Conservation (phyloP, 2,329 filamentous ascomycete species). For the Calonectria montana region DNA sequence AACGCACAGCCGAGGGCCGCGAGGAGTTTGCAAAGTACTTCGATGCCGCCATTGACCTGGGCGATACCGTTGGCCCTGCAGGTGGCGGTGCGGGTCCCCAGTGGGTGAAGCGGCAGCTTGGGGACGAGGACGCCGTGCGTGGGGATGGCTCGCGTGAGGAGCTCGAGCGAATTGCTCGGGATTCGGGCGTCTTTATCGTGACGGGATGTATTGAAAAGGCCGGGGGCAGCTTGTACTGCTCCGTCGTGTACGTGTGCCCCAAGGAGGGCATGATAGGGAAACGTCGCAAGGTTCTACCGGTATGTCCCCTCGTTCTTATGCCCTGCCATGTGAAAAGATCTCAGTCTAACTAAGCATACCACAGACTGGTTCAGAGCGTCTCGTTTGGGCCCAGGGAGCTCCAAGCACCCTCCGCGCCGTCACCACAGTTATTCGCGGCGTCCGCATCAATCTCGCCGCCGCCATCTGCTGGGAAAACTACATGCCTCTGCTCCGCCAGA, state of each 20-base stretch:
- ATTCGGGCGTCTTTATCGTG: conserved; percentile 85
- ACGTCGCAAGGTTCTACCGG: conserved; percentile 91
- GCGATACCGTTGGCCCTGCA: conserved; percentile 73
- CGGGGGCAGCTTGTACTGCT: conserved; percentile 87
- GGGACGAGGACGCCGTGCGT: conserved; percentile 47
- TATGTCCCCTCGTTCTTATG: conserved; percentile 51
- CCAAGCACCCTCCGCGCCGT: conserved; percentile 83
- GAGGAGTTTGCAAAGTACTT: conserved; percentile 89
- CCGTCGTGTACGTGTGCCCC: conserved; percentile 85
- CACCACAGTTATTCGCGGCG: conserved; percentile 81
- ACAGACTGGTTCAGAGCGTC: conserved; percentile 80
- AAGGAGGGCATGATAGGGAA: conserved; percentile 80
- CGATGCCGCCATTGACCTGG: conserved; percentile 81
- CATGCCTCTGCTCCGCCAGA: conserved; percentile 89
- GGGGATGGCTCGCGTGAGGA: conserved; percentile 78
- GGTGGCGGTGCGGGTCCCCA: conserved; percentile 75
- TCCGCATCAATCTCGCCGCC: conserved; percentile 82
- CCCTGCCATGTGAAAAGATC: neutral
- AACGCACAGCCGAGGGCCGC: conserved; percentile 74
- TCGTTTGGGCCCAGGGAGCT: conserved; percentile 90
- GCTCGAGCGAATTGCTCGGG: conserved; percentile 78
- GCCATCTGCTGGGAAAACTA: conserved; percentile 98
- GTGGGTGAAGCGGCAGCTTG: conserved; percentile 75
- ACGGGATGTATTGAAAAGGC: conserved; percentile 83
- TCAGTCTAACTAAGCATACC: neutral